phyloP scores from a whole-genome alignment of 441 rosid genomes.

The Brassica hybrid region DNA sequence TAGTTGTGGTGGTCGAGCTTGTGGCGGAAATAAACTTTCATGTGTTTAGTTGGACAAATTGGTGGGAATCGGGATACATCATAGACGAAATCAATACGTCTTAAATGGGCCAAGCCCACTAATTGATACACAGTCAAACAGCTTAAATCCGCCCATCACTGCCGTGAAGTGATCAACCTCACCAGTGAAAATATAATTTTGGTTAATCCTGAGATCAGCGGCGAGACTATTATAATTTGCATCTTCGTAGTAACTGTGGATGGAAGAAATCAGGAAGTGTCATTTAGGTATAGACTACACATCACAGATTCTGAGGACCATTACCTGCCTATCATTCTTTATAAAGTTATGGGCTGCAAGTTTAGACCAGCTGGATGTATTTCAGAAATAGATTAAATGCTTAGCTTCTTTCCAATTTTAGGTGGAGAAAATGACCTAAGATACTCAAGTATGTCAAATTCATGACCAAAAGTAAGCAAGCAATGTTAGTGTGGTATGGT shows the following conservation, averaged over 20 bases:
- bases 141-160: not conserved
- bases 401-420: constrained; percentile 15
- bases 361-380: constrained; percentile 29
- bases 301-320: not conserved
- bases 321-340: not conserved
- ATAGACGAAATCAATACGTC: not conserved
- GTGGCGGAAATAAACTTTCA: not conserved
- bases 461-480: constrained; percentile 39
- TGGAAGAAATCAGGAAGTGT: not conserved
- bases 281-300: not conserved
- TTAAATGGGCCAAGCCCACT: constrained; percentile 1
- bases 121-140: not conserved
- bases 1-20: not conserved
- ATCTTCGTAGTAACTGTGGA: not conserved
- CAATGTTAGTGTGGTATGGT: constrained; percentile 43
- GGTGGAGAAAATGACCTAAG: constrained; percentile 30
- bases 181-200: not conserved
- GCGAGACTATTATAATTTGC: not conserved
- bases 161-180: constrained; percentile 2
- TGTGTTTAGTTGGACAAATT: not conserved
- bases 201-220: not conserved
- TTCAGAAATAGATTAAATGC: not conserved
- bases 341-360: not conserved
- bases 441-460: constrained; percentile 33
- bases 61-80: not conserved